Conservation (phyloP, 2,329 filamentous ascomycete genomes). For the Microsporum ferrugineum region DNA sequence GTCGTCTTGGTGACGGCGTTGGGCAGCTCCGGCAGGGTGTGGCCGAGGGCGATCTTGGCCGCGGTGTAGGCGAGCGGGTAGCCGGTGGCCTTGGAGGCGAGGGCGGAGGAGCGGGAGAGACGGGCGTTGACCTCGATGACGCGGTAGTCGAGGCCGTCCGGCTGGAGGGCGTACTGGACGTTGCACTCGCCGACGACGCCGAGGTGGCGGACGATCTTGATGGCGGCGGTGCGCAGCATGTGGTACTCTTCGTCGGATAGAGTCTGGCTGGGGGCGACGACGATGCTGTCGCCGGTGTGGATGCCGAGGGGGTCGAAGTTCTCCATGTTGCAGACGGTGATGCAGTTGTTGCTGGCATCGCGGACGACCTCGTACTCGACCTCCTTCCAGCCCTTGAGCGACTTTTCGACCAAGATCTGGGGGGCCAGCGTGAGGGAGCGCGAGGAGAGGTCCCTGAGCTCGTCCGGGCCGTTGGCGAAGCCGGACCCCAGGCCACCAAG, state of each 20-base stretch:
- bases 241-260: slow-evolving; percentile 98
- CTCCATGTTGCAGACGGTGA: slow-evolving; percentile 98
- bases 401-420: slow-evolving; percentile 96
- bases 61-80: slow-evolving; percentile 96
- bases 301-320: slow-evolving; percentile 97
- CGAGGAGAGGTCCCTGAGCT: slow-evolving; percentile 86
- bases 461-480: slow-evolving; percentile 87
- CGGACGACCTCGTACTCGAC: slow-evolving; percentile 97
- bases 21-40: slow-evolving; percentile 87
- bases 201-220: slow-evolving; percentile 95
- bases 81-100: slow-evolving; percentile 95
- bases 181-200: slow-evolving; percentile 98
- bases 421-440: slow-evolving; percentile 86
- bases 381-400: slow-evolving; percentile 98
- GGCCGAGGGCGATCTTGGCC: slow-evolving; percentile 93
- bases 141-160: slow-evolving; percentile 92
- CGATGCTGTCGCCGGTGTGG: slow-evolving; percentile 97
- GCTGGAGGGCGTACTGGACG: slow-evolving; percentile 93
- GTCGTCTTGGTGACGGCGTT: slow-evolving; percentile 98
- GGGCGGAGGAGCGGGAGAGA: slow-evolving; percentile 89
- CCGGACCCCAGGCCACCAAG: slow-evolving; percentile 92
- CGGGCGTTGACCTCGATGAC: slow-evolving; percentile 99
- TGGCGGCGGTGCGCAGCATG: slow-evolving; percentile 94
- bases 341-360: slow-evolving; percentile 96
- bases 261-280: slow-evolving; percentile 93